These are phyloP conservation scores for Talaromyces atroroseus DNA, from an alignment of 2,329 filamentous ascomycete species.

Conservation along the genomic window DNA sequence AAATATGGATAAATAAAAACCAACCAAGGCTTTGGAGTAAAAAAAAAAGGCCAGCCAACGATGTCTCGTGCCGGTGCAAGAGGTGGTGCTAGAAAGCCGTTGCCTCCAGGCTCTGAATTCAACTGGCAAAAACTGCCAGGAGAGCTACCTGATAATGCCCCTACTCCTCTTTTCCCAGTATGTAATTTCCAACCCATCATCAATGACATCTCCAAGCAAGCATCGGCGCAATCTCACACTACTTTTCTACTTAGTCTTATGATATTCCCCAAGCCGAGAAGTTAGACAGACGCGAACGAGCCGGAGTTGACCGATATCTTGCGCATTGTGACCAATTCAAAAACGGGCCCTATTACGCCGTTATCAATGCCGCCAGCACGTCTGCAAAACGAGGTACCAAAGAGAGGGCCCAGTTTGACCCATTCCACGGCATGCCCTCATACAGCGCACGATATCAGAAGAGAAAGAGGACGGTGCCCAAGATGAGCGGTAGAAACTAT, in stretches of 20 bases:
- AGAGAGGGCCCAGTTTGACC: slow-evolving; percentile 50
- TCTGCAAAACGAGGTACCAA: slow-evolving; percentile 40
- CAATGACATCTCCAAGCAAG: neutral
- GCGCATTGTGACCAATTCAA: slow-evolving; percentile 51
- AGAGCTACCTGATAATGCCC: slow-evolving; percentile 39
- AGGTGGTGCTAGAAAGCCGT: slow-evolving; percentile 28
- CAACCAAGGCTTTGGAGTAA: neutral
- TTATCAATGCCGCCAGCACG: slow-evolving; percentile 39
- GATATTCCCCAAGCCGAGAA: slow-evolving; percentile 28
- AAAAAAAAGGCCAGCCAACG: neutral
- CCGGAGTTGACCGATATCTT: slow-evolving; percentile 47
- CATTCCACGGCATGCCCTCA: slow-evolving; percentile 57
- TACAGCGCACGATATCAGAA: slow-evolving; percentile 56
- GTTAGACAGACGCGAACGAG: slow-evolving; percentile 39
- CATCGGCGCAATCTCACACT: neutral
- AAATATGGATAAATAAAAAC: neutral
- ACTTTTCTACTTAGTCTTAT: slow-evolving; percentile 30
- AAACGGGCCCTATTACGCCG: slow-evolving; percentile 56
- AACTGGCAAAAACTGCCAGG: slow-evolving; percentile 36
- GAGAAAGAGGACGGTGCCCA: slow-evolving; percentile 51
- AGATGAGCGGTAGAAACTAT: slow-evolving; percentile 50
- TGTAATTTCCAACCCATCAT: slow-evolving; percentile 13
- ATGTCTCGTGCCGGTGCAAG: slow-evolving; percentile 39
- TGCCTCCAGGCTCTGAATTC: slow-evolving; percentile 37
- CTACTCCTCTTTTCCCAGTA: slow-evolving; percentile 46